Conservation (phyloP, 805 yeast genomes). For the Candida glaebosa region DNA sequence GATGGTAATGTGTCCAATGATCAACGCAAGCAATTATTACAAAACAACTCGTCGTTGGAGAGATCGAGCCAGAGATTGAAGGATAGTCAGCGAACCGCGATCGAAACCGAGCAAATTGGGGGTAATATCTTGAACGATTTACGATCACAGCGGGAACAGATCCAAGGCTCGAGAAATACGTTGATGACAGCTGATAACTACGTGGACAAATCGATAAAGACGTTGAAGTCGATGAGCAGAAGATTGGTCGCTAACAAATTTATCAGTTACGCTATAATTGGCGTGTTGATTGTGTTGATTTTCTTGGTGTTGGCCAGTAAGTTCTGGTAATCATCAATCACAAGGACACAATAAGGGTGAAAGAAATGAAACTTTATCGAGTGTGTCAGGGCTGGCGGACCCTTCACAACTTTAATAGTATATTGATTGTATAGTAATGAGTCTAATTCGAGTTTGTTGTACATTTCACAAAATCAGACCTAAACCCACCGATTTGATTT, state of each 20-base stretch:
- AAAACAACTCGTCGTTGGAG: conserved; percentile 76
- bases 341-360: neutral
- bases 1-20: conserved; percentile 43
- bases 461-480: too few species aligned
- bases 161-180: conserved; percentile 80
- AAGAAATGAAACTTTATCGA: too few species aligned
- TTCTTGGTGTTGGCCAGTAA: conserved; percentile 81
- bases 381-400: too few species aligned
- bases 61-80: conserved; percentile 77
- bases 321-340: conserved; percentile 45
- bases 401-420: too few species aligned
- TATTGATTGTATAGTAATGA: conserved; percentile 1
- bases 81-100: conserved; percentile 85
- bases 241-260: conserved; percentile 88
- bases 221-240: conserved; percentile 88
- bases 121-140: conserved; percentile 85
- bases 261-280: conserved; percentile 88
- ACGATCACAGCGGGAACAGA: conserved; percentile 90
- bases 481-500: too few species aligned
- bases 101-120: conserved; percentile 90
- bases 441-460: too few species aligned
- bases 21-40: conserved; percentile 79
- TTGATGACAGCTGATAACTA: conserved; percentile 87
- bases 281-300: conserved; percentile 76
- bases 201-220: conserved; percentile 84